Evolutionary conservation across 2,329 filamentous ascomycete genomes (phyloP), one percentile per base, ranked within the genome.

Genomic region (Cladosporium halotolerans): DNA sequence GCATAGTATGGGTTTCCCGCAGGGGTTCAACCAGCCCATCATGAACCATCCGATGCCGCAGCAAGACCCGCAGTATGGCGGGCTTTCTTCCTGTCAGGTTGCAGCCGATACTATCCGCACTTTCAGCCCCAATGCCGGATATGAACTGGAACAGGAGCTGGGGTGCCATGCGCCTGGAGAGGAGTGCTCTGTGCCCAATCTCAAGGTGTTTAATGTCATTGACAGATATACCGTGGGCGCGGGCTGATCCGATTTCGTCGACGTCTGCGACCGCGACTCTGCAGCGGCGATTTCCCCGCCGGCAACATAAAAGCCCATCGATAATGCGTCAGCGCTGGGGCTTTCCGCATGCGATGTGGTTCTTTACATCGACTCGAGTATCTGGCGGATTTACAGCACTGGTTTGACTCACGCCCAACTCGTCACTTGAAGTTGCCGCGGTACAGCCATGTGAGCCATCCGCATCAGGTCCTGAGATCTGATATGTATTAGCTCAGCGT

Each of bases 41-140:
- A 36, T 11, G 34, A 36, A 11, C 34, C 34, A 11, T 11, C 34
- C 34, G 6, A 36, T 36, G 34, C 3, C 34, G 34, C 36, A 39
- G n/a, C 8, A 9, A 13, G 13, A 39, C 16, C 36, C n/a, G 8
- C 36, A 39, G 19, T 23, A 38, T 28, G 49, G 58, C 31, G 55
- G 57, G 10, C 46, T 55, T 1, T 63, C 60, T 9, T 71, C 70
- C 0, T 73, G 68, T 49, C 61, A 72, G 14, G 66, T 70, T 54
- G 74, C 74, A 14, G 68, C 73, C 9, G 71, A 73, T 45, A 72
- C 76, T 40, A 74, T 77, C 31, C 69, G 72, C 11, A 70, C 63
- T 6, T 73, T 77, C 68, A 66, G 70, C 32, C 65, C 67, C 3
- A 66, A 70, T 10, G 63, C 69, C 18, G 70, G 66, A 0, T 59